Conservation (phyloP, 371 early-diverging fungal genomes). For the Fennellomyces sp. region DNA sequence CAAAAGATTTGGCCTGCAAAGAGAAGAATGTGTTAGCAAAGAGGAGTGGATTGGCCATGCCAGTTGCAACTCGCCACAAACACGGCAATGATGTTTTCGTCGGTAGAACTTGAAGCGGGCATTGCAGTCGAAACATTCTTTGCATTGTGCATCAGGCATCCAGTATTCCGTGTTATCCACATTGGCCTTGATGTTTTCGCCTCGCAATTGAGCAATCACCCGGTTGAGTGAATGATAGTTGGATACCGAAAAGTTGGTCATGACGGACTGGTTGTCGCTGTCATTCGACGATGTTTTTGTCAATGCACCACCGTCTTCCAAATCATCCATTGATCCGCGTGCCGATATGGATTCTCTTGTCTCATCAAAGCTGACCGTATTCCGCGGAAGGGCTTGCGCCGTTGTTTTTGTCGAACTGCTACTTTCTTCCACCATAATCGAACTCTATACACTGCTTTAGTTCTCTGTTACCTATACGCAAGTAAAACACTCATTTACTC, state of each 20-base stretch:
- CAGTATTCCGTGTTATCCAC: conserved; percentile 72
- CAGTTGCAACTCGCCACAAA: conserved; percentile 74
- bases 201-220: conserved; percentile 60
- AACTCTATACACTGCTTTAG: neutral
- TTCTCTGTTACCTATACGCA: no score
- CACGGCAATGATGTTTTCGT: conserved; percentile 86
- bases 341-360: conserved; percentile 1
- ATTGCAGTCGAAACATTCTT: conserved; percentile 87
- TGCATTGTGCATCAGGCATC: conserved; percentile 86
- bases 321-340: conserved; percentile 6
- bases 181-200: conserved; percentile 37
- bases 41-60: no score
- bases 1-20: conserved; percentile 77
- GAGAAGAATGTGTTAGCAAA: no score
- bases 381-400: neutral
- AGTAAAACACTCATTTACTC: neutral
- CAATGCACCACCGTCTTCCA: conserved; percentile 21
- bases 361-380: neutral
- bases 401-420: neutral
- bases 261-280: conserved; percentile 58
- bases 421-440: neutral
- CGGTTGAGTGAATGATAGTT: conserved; percentile 62
- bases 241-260: conserved; percentile 57
- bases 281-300: conserved; percentile 46
- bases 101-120: conserved; percentile 73